A percentile compares a stretch with the other conserved stretches of the same genome.
Conservation (phyloP, 208 protist genomes). For the Novymonas esmeraldas region DNA sequence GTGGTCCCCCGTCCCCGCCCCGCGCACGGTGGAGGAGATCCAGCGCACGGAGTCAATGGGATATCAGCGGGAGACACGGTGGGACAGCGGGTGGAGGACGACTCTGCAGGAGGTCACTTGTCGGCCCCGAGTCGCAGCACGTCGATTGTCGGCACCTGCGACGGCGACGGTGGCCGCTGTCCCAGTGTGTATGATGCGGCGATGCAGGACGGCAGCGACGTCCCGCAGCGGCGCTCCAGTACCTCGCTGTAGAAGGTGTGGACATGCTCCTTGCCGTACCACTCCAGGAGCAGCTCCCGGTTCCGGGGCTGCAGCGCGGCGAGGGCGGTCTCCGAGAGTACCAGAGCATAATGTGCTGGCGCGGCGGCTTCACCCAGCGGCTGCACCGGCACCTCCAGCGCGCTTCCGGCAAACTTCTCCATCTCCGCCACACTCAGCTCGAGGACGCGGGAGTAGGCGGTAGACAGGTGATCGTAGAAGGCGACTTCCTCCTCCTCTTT, state of each 20-base stretch:
- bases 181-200: constrained; percentile 57
- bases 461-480: constrained; percentile 65
- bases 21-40: not conserved
- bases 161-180: constrained; percentile 28
- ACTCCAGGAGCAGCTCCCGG: constrained; percentile 35
- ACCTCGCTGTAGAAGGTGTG: constrained; percentile 63
- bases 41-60: no score
- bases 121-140: constrained; percentile 29
- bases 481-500: constrained; percentile 49
- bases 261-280: constrained; percentile 70
- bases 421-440: constrained; percentile 64
- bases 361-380: not conserved
- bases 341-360: constrained; percentile 36
- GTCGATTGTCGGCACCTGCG: constrained; percentile 33
- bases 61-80: no score
- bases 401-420: constrained; percentile 61
- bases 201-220: constrained; percentile 55
- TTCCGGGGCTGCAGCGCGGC: constrained; percentile 38
- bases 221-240: constrained; percentile 60
- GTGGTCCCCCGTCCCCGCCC: not conserved
- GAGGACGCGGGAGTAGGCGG: constrained; percentile 52
- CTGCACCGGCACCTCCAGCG: constrained; percentile 45
- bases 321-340: constrained; percentile 59
- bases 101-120: no score
- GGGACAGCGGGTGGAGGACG: no score